A percentile compares a stretch with the other conserved stretches of the same genome.
Evolutionary conservation across 306 rosid genomes (phyloP).

Genomic region (Ceratonia siliqua): DNA sequence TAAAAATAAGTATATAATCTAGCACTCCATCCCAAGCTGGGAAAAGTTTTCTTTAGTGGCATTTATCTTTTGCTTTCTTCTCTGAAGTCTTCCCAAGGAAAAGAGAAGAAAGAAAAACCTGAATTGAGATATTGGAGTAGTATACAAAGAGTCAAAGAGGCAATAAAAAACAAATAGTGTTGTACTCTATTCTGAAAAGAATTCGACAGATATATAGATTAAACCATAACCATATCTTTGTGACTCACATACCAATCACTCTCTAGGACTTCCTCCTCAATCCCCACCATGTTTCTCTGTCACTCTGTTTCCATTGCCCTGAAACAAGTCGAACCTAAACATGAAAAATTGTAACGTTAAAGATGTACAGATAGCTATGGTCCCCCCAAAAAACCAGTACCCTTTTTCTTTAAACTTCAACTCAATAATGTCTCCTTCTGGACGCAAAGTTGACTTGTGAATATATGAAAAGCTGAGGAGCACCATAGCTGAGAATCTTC

Average conservation of each 20-base stretch:
- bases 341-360: slow-evolving; percentile 42
- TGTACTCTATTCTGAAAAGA: not conserved
- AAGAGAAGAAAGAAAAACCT: not conserved
- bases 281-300: not conserved
- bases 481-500: slow-evolving; percentile 22
- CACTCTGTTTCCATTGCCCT: not conserved
- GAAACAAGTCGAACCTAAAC: slow-evolving; percentile 41
- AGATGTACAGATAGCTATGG: slow-evolving; percentile 33
- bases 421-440: slow-evolving; percentile 24
- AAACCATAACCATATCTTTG: slow-evolving; percentile 23
- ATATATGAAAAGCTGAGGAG: slow-evolving; percentile 33
- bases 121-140: not conserved
- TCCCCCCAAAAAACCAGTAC: slow-evolving; percentile 24
- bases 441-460: slow-evolving; percentile 1
- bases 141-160: not conserved
- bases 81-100: not conserved
- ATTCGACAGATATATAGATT: not conserved
- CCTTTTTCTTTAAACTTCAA: slow-evolving; percentile 21
- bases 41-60: not conserved
- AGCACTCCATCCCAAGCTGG: not conserved
- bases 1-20: not conserved
- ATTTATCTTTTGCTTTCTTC: not conserved
- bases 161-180: not conserved
- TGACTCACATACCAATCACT: slow-evolving; percentile 18
- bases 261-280: not conserved